A percentile compares a stretch with the other conserved stretches of the same genome.
Conservation (phyloP, 164 flowering plant genomes). For the Vitis rotundifolia region DNA sequence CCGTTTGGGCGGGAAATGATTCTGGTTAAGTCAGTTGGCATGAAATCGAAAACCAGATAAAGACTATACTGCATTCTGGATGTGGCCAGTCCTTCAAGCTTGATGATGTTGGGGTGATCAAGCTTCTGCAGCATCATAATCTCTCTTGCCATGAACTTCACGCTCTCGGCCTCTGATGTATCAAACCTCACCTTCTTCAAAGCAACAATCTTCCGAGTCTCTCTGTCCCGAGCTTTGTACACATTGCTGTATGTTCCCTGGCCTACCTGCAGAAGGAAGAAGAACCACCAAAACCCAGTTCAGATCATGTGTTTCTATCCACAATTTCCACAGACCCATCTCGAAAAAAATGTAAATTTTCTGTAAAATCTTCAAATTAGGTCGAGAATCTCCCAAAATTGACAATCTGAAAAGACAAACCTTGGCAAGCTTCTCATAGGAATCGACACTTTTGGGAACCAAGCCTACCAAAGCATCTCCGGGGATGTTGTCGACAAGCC, state of each 20-base stretch:
- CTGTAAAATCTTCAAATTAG: no score
- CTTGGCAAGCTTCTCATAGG: slow-evolving; percentile 45
- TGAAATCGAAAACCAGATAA: slow-evolving; percentile 67
- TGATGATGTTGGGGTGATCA: slow-evolving; percentile 71
- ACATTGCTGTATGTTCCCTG: slow-evolving; percentile 81
- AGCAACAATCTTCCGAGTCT: slow-evolving; percentile 66
- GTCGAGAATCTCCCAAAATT: no score
- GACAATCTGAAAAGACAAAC: background rate
- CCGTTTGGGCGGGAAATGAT: slow-evolving; percentile 42
- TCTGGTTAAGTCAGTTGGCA: slow-evolving; percentile 53
- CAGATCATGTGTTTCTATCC: no score
- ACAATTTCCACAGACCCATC: no score
- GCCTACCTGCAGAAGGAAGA: slow-evolving; percentile 51
- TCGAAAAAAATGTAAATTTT: background rate
- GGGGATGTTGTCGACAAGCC: slow-evolving; percentile 44
- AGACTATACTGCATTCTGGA: slow-evolving; percentile 80
- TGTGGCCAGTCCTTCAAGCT: slow-evolving; percentile 70
- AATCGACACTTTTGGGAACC: slow-evolving; percentile 44
- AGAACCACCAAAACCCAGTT: no score
- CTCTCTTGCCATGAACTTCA: slow-evolving; percentile 79
- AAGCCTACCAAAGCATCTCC: slow-evolving; percentile 36
- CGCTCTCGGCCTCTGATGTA: slow-evolving; percentile 63
- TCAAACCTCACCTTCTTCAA: slow-evolving; percentile 77
- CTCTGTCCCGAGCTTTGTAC: slow-evolving; percentile 63
- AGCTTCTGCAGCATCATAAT: slow-evolving; percentile 54